These are phyloP conservation scores for Spatholobus suberectus DNA, from an alignment of 306 rosid species.

Conservation along the genomic window DNA sequence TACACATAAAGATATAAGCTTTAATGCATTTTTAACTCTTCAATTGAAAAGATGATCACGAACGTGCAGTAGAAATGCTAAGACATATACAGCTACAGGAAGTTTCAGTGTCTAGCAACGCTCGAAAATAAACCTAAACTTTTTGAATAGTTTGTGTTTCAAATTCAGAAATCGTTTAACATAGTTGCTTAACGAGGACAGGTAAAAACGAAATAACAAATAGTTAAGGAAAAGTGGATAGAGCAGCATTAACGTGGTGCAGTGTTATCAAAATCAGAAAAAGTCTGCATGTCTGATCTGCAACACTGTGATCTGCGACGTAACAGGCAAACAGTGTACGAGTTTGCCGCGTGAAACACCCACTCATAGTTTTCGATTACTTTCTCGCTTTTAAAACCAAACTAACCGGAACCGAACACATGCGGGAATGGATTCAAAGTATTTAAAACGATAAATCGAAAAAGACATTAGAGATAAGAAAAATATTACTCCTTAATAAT, in stretches of 20 bases:
- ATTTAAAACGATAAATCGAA: not conserved
- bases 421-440: not conserved
- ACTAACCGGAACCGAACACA: no score
- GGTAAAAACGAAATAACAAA: not conserved
- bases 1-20: not conserved
- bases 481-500: no score
- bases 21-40: not conserved
- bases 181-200: constrained; percentile 5
- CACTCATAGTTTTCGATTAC: constrained; percentile 37
- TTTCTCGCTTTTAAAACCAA: no score
- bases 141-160: not conserved
- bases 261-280: constrained; percentile 49
- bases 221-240: not conserved
- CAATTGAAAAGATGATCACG: not conserved
- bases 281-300: constrained; percentile 54
- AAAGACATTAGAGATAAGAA: not conserved
- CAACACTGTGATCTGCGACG: constrained; percentile 41
- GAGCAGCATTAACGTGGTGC: constrained; percentile 41
- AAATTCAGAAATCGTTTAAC: not conserved
- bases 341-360: constrained; percentile 50
- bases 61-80: not conserved
- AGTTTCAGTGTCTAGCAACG: not conserved
- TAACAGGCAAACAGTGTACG: constrained; percentile 42
- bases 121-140: constrained; percentile 3
- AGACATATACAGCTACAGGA: not conserved